Base-by-base conservation (phyloP, 23 red algal species). In the Gracilaria gracilis region DNA sequence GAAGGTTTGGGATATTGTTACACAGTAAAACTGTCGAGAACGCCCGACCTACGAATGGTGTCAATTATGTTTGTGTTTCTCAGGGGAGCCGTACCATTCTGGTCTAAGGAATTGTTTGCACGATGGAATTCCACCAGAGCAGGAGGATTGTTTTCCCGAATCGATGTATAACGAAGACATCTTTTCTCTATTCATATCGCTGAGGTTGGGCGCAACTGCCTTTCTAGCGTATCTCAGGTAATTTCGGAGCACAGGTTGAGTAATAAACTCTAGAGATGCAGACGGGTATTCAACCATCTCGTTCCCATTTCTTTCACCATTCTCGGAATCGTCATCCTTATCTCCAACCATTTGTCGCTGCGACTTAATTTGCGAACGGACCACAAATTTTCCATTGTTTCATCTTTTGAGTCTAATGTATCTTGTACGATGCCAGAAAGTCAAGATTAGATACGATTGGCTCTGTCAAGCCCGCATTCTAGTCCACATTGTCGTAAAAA, bases 381-480 rank as follows among this genome's bases (percentile, higher is more conserved):
- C 94, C 17, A 99, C 97, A 75, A 99, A 99, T 54, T 75, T 94
- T 1, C 97, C 38, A 99, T 73, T 19, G 89, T 85, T 82, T 99
- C 97, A 80, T 99, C 97, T 49, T 89, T 86, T 19, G 91, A 70
- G 3, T 99, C 97, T 2, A 95, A 88, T 34, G 88, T 83, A 57
- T 99, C 97, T n/a, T 93, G 81, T 0, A 99, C 93, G 20, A 99
- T 94, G 61, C 93, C 14, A 99, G 92, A 51, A 99, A 87, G 64
- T 99, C 97, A 80, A 99, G 96, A 66, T 94, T 91, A 59, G 97
- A 99, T 14, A 99, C 74, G 61, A 99, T 99, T 7, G 97, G 97
- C 55, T 99, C 97, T 8, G 93, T 96, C 46, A 99, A 81, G n/a
- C n/a, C n/a, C n/a, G n/a, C n/a, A n/a, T n/a, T n/a, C n/a, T n/a